phyloP scores from a whole-genome alignment of 352 stramenopile species.

The Phytophthora ohioensis region DNA sequence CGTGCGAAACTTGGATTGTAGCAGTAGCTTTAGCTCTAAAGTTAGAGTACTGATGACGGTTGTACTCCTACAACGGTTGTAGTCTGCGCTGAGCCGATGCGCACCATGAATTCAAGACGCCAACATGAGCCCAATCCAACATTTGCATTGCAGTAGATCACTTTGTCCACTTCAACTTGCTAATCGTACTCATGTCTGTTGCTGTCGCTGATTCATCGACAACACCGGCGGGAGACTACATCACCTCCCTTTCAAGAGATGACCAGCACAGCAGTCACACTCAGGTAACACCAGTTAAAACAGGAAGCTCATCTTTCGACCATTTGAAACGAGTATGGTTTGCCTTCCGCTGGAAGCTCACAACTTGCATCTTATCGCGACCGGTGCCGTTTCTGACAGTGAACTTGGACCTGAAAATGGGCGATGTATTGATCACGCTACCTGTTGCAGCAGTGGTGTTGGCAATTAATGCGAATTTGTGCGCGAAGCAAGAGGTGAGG shows the following conservation, averaged over 20 bases:
- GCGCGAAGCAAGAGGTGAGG: conserved; percentile 13
- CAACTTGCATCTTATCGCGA: conserved; percentile 24
- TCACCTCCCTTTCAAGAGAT: not conserved
- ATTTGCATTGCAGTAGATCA: no score
- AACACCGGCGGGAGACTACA: not conserved
- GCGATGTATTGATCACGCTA: conserved; percentile 40
- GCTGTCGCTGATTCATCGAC: not conserved
- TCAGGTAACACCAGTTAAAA: not conserved
- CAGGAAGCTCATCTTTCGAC: conserved; percentile 2
- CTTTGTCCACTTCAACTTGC: no score
- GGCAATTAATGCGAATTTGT: conserved; percentile 24
- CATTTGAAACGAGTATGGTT: conserved; percentile 31
- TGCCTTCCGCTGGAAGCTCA: conserved; percentile 30
- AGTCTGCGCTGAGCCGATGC: no score
- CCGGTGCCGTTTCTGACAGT: conserved; percentile 35
- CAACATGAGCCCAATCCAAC: no score
- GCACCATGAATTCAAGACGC: no score
- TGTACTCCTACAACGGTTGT: no score
- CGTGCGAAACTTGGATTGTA: no score
- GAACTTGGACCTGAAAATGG: conserved; percentile 43
- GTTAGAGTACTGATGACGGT: no score
- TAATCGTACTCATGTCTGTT: not conserved
- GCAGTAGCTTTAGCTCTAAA: no score
- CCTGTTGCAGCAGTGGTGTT: conserved; percentile 20
- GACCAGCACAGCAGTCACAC: not conserved